Conservation (phyloP, 1,284 basidiomycete genomes). For the Leccinum griseonigrum region DNA sequence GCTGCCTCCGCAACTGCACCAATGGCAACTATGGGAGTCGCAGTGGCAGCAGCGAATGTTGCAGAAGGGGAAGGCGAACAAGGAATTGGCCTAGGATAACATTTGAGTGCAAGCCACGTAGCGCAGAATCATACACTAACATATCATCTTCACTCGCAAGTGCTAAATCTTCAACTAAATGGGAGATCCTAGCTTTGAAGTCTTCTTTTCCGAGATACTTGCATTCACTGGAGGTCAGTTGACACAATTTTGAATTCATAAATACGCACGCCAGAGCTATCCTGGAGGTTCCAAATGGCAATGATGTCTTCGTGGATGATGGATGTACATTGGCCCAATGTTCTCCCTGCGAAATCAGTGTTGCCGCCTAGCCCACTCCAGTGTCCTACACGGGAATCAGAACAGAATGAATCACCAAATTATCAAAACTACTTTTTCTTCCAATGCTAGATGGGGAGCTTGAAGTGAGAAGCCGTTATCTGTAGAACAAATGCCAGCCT, state of each 20-base stretch:
- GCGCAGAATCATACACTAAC: neutral
- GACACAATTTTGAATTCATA: neutral
- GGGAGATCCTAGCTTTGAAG: slow-evolving; percentile 9
- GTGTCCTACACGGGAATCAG: slow-evolving; percentile 1
- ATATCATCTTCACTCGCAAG: neutral
- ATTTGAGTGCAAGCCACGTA: neutral
- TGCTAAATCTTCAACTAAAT: slow-evolving; percentile 6
- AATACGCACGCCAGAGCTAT: slow-evolving; percentile 1
- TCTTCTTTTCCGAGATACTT: slow-evolving; percentile 7
- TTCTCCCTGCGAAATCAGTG: neutral
- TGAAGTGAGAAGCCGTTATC: neutral
- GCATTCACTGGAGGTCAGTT: neutral
- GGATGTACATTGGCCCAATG: neutral
- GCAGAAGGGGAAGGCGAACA: neutral
- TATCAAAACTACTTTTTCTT: neutral
- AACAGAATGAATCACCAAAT: neutral
- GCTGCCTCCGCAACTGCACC: slow-evolving; percentile 5
- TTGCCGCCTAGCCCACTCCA: slow-evolving; percentile 1
- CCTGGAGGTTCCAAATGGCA: slow-evolving; percentile 7
- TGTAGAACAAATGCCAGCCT: neutral
- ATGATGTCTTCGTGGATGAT: slow-evolving; percentile 7
- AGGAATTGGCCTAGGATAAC: neutral
- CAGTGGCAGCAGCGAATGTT: slow-evolving; percentile 3
- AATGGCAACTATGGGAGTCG: slow-evolving; percentile 1
- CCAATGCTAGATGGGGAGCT: neutral